Percentiles rank a stretch among this genome's conserved stretches.
Conservation (phyloP, 495 filamentous ascomycete species). For the Penicillium longicatenatum region DNA sequence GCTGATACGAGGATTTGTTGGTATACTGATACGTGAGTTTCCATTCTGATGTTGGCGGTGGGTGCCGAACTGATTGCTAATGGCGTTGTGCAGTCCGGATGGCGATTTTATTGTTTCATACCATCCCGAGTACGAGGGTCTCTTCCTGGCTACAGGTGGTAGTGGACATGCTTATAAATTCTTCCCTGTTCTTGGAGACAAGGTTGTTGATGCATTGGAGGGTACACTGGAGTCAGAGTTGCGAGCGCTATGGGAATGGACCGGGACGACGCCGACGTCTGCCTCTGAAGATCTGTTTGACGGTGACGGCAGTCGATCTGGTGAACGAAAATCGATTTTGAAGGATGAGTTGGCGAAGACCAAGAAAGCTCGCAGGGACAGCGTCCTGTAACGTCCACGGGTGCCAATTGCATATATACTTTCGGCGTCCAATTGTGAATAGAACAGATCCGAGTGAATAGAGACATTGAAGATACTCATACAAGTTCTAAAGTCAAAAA, state of each 20-base stretch:
- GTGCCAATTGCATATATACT: background rate
- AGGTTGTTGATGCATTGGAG: constrained; percentile 68
- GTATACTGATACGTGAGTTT: constrained; percentile 78
- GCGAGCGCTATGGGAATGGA: constrained; percentile 69
- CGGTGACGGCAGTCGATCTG: constrained; percentile 53
- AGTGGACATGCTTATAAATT: constrained; percentile 92
- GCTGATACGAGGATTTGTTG: constrained; percentile 76
- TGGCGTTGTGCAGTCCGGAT: constrained; percentile 43
- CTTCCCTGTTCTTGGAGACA: constrained; percentile 79
- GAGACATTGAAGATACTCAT: background rate
- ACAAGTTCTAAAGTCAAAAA: too few species aligned
- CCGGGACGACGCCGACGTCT: constrained; percentile 25
- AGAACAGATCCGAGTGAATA: background rate
- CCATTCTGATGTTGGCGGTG: background rate
- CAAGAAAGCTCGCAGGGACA: constrained; percentile 27
- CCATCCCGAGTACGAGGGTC: constrained; percentile 63
- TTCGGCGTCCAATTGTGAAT: background rate
- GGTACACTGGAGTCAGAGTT: constrained; percentile 59
- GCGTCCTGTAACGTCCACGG: constrained; percentile 24
- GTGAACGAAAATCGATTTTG: constrained; percentile 32
- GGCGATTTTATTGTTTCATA: constrained; percentile 81
- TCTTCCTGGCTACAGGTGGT: constrained; percentile 84
- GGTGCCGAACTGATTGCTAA: background rate
- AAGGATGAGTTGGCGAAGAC: constrained; percentile 46
- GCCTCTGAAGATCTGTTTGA: constrained; percentile 35